Evolutionary conservation across 495 filamentous ascomycete species (phyloP).

Genomic region (Lepraria neglecta): DNA sequence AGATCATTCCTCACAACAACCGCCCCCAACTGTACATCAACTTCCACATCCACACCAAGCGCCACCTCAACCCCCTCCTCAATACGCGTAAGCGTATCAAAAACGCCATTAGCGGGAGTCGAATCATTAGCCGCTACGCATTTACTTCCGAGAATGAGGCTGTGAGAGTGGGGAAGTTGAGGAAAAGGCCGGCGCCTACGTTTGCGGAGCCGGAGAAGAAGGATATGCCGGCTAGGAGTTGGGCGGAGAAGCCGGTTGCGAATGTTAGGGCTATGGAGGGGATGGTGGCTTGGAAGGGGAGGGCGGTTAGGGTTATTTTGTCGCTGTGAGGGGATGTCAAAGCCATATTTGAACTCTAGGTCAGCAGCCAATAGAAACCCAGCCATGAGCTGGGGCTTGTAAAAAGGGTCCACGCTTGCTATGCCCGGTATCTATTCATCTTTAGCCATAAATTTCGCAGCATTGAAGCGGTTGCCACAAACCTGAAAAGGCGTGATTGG

Average conservation of each 20-base stretch:
- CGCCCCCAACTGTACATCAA: slow-evolving; percentile 2
- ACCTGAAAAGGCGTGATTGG: slow-evolving; percentile 30
- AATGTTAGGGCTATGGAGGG: slow-evolving; percentile 25
- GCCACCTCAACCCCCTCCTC: slow-evolving; percentile 24
- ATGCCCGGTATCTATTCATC: slow-evolving; percentile 29
- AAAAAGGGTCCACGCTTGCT: slow-evolving; percentile 29
- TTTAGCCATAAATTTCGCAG: not conserved
- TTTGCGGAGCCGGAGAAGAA: slow-evolving; percentile 21
- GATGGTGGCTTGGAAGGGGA: slow-evolving; percentile 28
- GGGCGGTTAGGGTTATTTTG: slow-evolving; percentile 25
- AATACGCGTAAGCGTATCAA: slow-evolving; percentile 25
- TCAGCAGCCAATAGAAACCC: slow-evolving; percentile 22
- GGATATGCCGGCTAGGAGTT: slow-evolving; percentile 30
- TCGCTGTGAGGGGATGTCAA: slow-evolving; percentile 27
- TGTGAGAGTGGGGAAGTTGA: slow-evolving; percentile 28
- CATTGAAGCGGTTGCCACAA: not conserved
- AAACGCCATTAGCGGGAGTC: too few relatives aligned
- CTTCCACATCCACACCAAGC: slow-evolving; percentile 24
- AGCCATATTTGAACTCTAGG: slow-evolving; percentile 32
- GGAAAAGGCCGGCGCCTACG: slow-evolving; percentile 28
- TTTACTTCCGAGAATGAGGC: slow-evolving; percentile 18
- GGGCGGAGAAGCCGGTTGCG: slow-evolving; percentile 25
- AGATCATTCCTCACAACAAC: not conserved
- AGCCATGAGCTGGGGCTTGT: slow-evolving; percentile 25
- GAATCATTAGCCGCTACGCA: not conserved